Conservation (phyloP, 345 rosid genomes). For the Ricinus communis region DNA sequence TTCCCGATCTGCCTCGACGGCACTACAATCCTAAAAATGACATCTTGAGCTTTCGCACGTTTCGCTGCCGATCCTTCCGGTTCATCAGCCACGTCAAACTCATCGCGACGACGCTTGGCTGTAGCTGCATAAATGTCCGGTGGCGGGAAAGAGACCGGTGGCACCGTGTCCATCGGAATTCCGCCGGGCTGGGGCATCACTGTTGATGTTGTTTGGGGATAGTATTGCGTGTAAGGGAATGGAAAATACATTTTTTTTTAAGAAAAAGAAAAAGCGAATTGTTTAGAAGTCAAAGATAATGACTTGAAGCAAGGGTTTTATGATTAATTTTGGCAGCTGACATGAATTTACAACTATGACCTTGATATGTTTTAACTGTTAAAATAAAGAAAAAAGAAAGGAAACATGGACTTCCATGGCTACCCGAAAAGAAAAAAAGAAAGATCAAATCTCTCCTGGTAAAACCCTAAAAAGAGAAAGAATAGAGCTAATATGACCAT, state of each 20-base stretch:
- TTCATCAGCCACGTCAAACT: conserved; percentile 27
- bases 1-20: conserved; percentile 72
- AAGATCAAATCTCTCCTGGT: too few relatives aligned
- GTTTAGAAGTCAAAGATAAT: background rate
- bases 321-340: too few relatives aligned
- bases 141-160: conserved; percentile 7
- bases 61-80: conserved; percentile 35
- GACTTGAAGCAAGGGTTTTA: background rate
- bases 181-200: conserved; percentile 32
- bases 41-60: conserved; percentile 49
- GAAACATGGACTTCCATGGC: too few relatives aligned
- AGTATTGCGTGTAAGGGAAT: conserved; percentile 11
- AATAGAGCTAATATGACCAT: background rate
- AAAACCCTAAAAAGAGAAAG: conserved; percentile 8
- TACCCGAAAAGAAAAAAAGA: too few relatives aligned
- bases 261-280: background rate
- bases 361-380: too few relatives aligned
- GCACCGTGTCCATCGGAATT: conserved; percentile 14
- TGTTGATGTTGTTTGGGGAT: background rate
- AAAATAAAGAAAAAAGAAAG: too few relatives aligned
- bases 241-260: background rate
- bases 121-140: background rate
- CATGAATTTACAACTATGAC: background rate
- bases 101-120: conserved; percentile 52
- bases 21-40: conserved; percentile 54